These are phyloP conservation scores for sunflower (Helianthus annuus) DNA, from an alignment of 129 eudicot genomes.

Conservation along the genomic window DNA sequence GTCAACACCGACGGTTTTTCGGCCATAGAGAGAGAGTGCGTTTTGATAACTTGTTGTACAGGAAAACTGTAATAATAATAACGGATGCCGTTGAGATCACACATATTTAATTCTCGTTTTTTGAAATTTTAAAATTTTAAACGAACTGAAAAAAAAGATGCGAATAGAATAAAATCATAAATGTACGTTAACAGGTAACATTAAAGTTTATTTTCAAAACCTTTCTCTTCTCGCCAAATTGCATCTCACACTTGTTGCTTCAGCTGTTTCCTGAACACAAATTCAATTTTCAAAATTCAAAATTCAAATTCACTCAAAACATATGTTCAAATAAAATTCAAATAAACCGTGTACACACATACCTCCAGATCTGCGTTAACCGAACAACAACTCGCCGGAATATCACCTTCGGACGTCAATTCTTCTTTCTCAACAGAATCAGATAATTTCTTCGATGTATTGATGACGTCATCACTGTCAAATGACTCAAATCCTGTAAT, in stretches of 20 bases:
- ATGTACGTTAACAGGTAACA: slow-evolving; percentile 17
- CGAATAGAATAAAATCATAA: background rate
- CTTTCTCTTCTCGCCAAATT: slow-evolving; percentile 47
- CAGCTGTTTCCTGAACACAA: slow-evolving; percentile 35
- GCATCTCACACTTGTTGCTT: slow-evolving; percentile 28
- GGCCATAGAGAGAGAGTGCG: slow-evolving; percentile 17
- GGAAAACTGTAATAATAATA: slow-evolving; percentile 32
- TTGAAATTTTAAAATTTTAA: slow-evolving; percentile 30
- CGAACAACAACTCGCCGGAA: slow-evolving; percentile 58
- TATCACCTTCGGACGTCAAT: slow-evolving; percentile 18
- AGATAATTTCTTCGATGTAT: slow-evolving; percentile 28
- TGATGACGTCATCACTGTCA: slow-evolving; percentile 23
- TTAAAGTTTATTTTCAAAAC: slow-evolving; percentile 31
- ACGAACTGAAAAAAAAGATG: slow-evolving; percentile 38
- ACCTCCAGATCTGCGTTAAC: slow-evolving; percentile 76
- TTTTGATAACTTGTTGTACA: background rate
- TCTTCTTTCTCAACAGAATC: slow-evolving; percentile 24
- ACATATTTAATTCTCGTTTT: slow-evolving; percentile 18
- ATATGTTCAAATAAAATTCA: background rate
- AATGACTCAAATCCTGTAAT: slow-evolving; percentile 11
- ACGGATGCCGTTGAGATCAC: slow-evolving; percentile 40
- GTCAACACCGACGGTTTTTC: slow-evolving; percentile 26
- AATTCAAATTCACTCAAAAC: slow-evolving; percentile 23
- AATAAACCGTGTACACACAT: no score
- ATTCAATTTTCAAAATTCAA: slow-evolving; percentile 35